phyloP scores from a whole-genome alignment of 1,284 basidiomycete genomes.

The Rhizoctonia solani region DNA sequence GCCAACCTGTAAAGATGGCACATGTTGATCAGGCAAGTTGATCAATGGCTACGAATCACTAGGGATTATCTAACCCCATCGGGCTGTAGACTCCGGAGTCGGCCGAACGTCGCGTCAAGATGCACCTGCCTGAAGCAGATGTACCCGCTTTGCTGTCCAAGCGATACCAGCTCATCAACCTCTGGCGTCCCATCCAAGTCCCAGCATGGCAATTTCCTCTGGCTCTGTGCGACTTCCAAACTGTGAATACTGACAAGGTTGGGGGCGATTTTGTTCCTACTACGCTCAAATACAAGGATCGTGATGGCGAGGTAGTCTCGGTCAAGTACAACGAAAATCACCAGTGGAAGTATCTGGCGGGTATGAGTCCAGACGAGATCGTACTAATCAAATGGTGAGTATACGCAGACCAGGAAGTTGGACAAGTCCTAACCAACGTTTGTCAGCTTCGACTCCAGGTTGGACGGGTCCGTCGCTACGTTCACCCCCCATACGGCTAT shows the following conservation, averaged over 20 bases:
- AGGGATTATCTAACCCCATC: not conserved
- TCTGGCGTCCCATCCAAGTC: slow-evolving; percentile 67
- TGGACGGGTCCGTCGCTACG: slow-evolving; percentile 55
- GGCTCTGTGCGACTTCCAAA: slow-evolving; percentile 62
- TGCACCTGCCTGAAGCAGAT: slow-evolving; percentile 57
- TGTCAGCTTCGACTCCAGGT: slow-evolving; percentile 14
- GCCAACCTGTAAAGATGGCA: slow-evolving; percentile 53
- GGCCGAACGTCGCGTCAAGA: slow-evolving; percentile 54
- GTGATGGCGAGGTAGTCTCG: slow-evolving; percentile 61
- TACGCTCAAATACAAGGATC: slow-evolving; percentile 56
- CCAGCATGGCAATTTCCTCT: slow-evolving; percentile 62
- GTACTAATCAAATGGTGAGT: slow-evolving; percentile 70
- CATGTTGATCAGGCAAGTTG: slow-evolving; percentile 54
- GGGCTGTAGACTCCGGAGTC: slow-evolving; percentile 52
- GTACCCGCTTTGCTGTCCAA: slow-evolving; percentile 51
- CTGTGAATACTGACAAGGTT: slow-evolving; percentile 50
- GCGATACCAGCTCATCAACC: slow-evolving; percentile 70
- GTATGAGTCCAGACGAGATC: slow-evolving; percentile 64
- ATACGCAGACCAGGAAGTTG: not conserved
- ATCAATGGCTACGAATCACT: no score
- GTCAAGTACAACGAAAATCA: slow-evolving; percentile 60
- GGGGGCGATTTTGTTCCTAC: slow-evolving; percentile 53
- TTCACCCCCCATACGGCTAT: slow-evolving; percentile 67
- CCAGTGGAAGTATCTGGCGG: slow-evolving; percentile 66
- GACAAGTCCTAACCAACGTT: not conserved